Conservation (phyloP, 176 grass and related monocot genomes). For the Elaeis guineensis region DNA sequence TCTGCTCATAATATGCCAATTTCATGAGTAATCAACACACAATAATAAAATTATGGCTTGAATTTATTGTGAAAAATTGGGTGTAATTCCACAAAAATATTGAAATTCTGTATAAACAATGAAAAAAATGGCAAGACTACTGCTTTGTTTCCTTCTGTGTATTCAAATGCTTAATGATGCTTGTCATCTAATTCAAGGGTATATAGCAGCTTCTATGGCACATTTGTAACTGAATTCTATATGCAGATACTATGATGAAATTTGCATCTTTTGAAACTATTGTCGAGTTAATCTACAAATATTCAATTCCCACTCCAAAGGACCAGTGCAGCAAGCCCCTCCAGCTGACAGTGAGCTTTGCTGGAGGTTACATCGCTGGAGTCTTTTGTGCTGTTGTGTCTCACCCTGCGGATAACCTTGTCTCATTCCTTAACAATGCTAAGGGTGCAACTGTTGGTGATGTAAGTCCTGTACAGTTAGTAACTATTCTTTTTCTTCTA, state of each 20-base stretch:
- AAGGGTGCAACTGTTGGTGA: conserved; percentile 51
- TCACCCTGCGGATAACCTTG: conserved; percentile 74
- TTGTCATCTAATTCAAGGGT: neutral
- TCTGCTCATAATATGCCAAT: too few relatives aligned
- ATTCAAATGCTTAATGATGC: neutral
- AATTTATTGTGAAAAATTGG: too few relatives aligned
- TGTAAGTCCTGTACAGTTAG: conserved; percentile 31
- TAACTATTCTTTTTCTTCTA: too few relatives aligned
- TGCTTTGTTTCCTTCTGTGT: neutral
- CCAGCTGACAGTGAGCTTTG: conserved; percentile 74
- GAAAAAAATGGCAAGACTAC: too few relatives aligned
- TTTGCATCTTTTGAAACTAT: conserved; percentile 61
- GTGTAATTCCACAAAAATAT: too few relatives aligned
- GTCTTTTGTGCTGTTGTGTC: conserved; percentile 72
- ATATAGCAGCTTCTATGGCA: neutral
- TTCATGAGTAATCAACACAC: too few relatives aligned
- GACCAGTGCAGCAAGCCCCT: conserved; percentile 66
- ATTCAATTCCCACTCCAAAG: conserved; percentile 51
- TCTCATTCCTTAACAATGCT: conserved; percentile 74
- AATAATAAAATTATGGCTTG: too few relatives aligned
- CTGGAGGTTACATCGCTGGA: conserved; percentile 63
- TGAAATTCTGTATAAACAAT: too few relatives aligned
- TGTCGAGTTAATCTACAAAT: conserved; percentile 69
- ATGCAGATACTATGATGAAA: conserved; percentile 90
- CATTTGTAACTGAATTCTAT: neutral